A percentile compares a stretch with the other conserved stretches of the same genome.
Evolutionary conservation across 1,284 basidiomycete species (phyloP).

Genomic region (Mrakiaceae sp.): DNA sequence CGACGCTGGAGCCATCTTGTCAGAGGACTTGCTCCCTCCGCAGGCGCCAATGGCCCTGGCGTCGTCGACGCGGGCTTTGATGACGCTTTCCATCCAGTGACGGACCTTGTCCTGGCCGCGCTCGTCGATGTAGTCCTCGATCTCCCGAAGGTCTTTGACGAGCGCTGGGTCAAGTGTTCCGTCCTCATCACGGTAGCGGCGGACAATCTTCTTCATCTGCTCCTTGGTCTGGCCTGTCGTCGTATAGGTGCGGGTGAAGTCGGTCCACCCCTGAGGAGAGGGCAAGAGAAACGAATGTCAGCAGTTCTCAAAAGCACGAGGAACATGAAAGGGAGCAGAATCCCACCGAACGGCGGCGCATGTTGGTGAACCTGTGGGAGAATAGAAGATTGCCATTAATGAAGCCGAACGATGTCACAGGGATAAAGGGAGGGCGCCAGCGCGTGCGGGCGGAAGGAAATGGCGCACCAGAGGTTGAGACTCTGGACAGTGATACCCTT

Average conservation of each 20-base stretch:
- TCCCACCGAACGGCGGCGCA: slow-evolving; percentile 11
- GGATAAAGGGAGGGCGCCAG: not conserved
- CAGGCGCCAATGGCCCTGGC: slow-evolving; percentile 30
- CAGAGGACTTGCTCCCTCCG: too few relatives aligned
- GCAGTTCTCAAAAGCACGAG: not conserved
- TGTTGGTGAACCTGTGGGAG: slow-evolving; percentile 13
- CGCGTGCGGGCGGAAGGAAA: too few relatives aligned
- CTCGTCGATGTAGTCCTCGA: slow-evolving; percentile 15
- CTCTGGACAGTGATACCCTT: not conserved
- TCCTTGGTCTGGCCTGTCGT: not conserved
- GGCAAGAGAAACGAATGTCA: not conserved
- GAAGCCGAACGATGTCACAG: not conserved
- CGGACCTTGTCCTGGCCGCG: slow-evolving; percentile 7
- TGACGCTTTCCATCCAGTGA: slow-evolving; percentile 11
- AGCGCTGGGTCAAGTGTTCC: not conserved
- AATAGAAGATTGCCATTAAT: not conserved
- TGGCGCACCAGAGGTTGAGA: slow-evolving; percentile 11
- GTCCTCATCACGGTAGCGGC: not conserved
- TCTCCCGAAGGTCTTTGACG: not conserved
- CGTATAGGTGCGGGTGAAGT: not conserved
- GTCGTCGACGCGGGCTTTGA: not conserved
- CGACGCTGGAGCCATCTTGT: too few relatives aligned
- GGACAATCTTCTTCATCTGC: slow-evolving; percentile 3
- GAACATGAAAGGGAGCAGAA: not conserved
- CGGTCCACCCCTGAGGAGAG: slow-evolving; percentile 7